Percentiles rank a stretch among this genome's conserved stretches.
phyloP scores from a whole-genome alignment of 805 yeast species.

The Kuraishia cidri region DNA sequence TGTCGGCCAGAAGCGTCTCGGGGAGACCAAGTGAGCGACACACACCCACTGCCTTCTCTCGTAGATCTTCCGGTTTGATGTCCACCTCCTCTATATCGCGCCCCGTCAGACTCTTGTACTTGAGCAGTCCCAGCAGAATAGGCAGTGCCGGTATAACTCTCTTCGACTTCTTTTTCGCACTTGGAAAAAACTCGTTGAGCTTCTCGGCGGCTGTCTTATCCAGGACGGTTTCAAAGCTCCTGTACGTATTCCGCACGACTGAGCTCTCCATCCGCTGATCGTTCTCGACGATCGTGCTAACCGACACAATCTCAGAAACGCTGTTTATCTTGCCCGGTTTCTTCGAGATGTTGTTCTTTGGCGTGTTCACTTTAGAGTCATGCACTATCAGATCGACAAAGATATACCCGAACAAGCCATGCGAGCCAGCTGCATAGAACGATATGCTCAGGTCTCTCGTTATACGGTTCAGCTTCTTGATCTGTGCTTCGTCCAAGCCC shows the following conservation, averaged over 20 bases:
- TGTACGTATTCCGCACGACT: constrained; percentile 25
- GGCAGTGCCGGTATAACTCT: constrained; percentile 52
- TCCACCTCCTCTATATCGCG: constrained; percentile 12
- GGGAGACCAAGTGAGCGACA: constrained; percentile 37
- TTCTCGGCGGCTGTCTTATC: constrained; percentile 25
- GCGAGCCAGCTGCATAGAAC: constrained; percentile 56
- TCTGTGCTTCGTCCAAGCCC: constrained; percentile 36
- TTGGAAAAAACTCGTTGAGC: constrained; percentile 10
- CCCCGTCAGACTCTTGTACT: constrained; percentile 16
- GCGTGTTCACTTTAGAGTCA: constrained; percentile 42
- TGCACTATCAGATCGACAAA: constrained; percentile 72
- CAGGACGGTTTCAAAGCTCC: constrained; percentile 25
- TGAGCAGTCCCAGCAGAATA: constrained; percentile 46
- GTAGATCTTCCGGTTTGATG: constrained; percentile 18
- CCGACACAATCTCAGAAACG: constrained; percentile 31
- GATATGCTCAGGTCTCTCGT: constrained; percentile 55
- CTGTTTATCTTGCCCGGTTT: constrained; percentile 37
- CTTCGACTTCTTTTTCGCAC: constrained; percentile 29
- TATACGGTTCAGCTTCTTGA: constrained; percentile 38
- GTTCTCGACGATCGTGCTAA: constrained; percentile 24
- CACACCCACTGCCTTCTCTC: constrained; percentile 15
- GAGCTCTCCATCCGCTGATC: constrained; percentile 25
- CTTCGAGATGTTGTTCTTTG: constrained; percentile 38
- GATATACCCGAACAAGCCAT: constrained; percentile 79
- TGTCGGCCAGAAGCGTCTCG: constrained; percentile 27